Conservation (phyloP, 2,329 filamentous ascomycete genomes). For the Aspergillus neotritici region DNA sequence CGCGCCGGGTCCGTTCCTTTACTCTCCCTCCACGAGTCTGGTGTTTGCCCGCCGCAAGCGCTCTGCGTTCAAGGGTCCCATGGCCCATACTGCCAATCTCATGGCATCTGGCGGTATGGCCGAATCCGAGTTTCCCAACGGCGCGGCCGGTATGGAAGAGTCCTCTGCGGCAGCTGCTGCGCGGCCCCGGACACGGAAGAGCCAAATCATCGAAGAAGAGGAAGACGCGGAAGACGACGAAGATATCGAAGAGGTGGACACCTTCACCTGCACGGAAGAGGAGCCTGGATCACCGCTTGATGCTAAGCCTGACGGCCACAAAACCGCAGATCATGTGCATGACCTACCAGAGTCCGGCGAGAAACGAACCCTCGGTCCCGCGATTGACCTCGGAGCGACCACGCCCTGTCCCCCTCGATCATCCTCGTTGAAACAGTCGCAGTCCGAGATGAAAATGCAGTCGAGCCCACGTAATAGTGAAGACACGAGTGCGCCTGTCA, state of each 20-base stretch:
- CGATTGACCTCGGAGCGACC: conserved; percentile 27
- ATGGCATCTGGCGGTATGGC: conserved; percentile 29
- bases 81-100: conserved; percentile 36
- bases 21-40: conserved; percentile 38
- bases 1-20: conserved; percentile 31
- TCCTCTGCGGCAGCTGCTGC: conserved; percentile 13
- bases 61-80: conserved; percentile 43
- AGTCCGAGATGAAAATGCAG: conserved; percentile 7
- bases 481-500: conserved; percentile 2
- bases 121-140: conserved; percentile 30
- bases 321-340: conserved; percentile 6
- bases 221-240: conserved; percentile 38
- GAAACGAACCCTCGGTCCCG: conserved; percentile 28
- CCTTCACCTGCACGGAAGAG: conserved; percentile 32
- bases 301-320: conserved; percentile 9
- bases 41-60: conserved; percentile 44
- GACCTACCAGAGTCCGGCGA: conserved; percentile 14
- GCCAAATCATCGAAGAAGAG: conserved; percentile 43
- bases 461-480: conserved; percentile 7
- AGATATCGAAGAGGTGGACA: conserved; percentile 39
- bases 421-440: conserved; percentile 29
- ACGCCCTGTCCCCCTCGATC: conserved; percentile 33
- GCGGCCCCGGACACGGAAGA: conserved; percentile 32
- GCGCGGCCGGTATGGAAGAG: conserved; percentile 17
- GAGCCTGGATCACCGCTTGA: conserved; percentile 21